These are phyloP conservation scores for Funneliformis caledonium DNA, from an alignment of 371 early-diverging fungal species.

Conservation along the genomic window DNA sequence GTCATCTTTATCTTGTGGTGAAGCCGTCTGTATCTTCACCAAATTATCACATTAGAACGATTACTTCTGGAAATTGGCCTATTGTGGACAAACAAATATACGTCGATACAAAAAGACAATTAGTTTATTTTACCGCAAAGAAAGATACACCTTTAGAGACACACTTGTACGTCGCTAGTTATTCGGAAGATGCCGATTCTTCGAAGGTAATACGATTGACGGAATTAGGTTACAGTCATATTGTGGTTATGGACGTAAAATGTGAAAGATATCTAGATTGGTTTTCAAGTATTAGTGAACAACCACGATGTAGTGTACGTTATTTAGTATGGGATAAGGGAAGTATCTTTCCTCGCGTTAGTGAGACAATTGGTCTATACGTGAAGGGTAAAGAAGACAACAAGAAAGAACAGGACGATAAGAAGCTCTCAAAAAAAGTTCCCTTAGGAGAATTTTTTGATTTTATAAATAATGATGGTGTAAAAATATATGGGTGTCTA, in stretches of 20 bases:
- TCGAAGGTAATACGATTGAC: constrained; percentile 56
- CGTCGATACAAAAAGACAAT: constrained; percentile 61
- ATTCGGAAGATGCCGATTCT: constrained; percentile 40
- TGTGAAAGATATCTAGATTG: constrained; percentile 59
- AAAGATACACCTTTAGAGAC: constrained; percentile 68
- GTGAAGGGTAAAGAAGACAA: constrained; percentile 7
- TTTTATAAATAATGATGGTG: constrained; percentile 49
- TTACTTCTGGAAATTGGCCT: constrained; percentile 60
- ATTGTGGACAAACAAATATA: constrained; percentile 61
- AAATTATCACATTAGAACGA: constrained; percentile 40
- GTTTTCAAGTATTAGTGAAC: constrained; percentile 59
- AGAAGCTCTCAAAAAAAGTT: background rate
- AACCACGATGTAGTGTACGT: constrained; percentile 47
- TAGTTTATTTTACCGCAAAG: constrained; percentile 76
- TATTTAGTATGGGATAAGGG: constrained; percentile 48
- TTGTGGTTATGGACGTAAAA: constrained; percentile 52
- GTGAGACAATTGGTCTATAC: constrained; percentile 10
- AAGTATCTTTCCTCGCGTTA: constrained; percentile 37
- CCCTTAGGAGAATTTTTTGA: constrained; percentile 48
- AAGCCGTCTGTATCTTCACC: constrained; percentile 39
- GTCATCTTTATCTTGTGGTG: constrained; percentile 68
- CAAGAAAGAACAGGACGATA: background rate
- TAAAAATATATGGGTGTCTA: constrained; percentile 63
- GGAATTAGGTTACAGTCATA: constrained; percentile 61
- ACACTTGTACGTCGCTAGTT: constrained; percentile 70